These are phyloP conservation scores for Trypanosoma brucei DNA, from an alignment of 208 protist genomes.

Conservation along the genomic window DNA sequence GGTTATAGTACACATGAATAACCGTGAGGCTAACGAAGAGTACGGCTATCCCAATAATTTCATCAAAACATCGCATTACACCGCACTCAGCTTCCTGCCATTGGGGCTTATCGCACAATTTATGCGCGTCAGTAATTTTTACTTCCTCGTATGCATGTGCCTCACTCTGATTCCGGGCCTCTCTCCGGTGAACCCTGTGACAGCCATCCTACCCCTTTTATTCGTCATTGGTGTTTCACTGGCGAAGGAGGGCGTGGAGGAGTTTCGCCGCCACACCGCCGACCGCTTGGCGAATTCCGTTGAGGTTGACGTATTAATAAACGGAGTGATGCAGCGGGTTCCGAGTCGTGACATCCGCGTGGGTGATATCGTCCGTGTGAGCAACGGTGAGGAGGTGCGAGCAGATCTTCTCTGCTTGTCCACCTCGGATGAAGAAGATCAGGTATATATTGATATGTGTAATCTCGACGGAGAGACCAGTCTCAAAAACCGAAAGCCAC, in stretches of 20 bases:
- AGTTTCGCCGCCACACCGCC: constrained; percentile 69
- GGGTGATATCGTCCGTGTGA: constrained; percentile 78
- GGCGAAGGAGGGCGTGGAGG: constrained; percentile 90
- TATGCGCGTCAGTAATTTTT: constrained; percentile 89
- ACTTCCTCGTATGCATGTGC: constrained; percentile 93
- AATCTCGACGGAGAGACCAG: constrained; percentile 90
- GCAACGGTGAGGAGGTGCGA: constrained; percentile 75
- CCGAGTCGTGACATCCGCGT: constrained; percentile 57
- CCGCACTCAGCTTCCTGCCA: constrained; percentile 88
- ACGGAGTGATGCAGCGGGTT: constrained; percentile 41
- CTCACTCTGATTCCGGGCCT: constrained; percentile 90
- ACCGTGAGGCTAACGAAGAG: constrained; percentile 46
- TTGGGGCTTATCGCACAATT: constrained; percentile 92
- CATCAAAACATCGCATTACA: constrained; percentile 93
- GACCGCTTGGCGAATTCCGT: constrained; percentile 81
- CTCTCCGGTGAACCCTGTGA: constrained; percentile 87
- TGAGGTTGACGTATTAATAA: constrained; percentile 46
- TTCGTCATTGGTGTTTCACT: constrained; percentile 88
- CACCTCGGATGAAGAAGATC: constrained; percentile 61
- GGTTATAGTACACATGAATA: constrained; percentile 76
- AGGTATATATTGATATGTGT: constrained; percentile 91
- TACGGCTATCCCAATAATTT: constrained; percentile 85
- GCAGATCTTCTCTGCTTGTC: constrained; percentile 87
- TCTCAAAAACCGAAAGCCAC: constrained; percentile 74
- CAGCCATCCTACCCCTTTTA: constrained; percentile 82